Conservation (phyloP, 768 basidiomycete species). For the Pulveroboletus frians region DNA sequence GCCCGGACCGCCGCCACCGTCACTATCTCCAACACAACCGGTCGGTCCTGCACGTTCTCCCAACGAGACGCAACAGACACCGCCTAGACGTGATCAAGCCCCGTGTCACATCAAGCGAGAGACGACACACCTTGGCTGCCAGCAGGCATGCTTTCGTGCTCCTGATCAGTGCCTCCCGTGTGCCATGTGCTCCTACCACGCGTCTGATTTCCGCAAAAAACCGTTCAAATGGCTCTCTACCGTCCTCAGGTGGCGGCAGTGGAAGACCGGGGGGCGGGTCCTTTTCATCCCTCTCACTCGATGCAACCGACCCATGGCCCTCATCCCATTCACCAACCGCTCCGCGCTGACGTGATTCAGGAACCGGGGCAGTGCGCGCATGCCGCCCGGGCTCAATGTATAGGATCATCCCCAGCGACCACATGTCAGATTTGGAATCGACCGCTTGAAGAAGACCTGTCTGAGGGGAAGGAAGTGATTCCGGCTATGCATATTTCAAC, state of each 20-base stretch:
- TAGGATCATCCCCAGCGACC: conserved; percentile 95
- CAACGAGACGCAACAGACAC: conserved; percentile 22
- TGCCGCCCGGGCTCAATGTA: conserved; percentile 36
- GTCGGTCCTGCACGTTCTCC: conserved; percentile 23
- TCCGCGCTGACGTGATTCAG: conserved; percentile 4
- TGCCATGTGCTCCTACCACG: conserved; percentile 6
- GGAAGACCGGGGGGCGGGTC: conserved; percentile 14
- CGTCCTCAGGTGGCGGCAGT: neutral
- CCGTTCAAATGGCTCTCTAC: neutral
- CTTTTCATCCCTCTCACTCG: conserved; percentile 11
- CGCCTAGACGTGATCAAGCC: conserved; percentile 13
- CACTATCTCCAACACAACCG: conserved; percentile 24
- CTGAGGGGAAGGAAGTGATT: conserved; percentile 66
- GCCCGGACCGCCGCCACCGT: conserved; percentile 36
- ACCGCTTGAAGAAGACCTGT: conserved; percentile 65
- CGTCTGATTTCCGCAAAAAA: neutral
- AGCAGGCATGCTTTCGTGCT: conserved; percentile 35
- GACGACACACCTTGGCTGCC: conserved; percentile 30
- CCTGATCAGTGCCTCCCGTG: conserved; percentile 21
- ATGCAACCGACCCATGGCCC: neutral
- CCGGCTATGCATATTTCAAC: conserved; percentile 85
- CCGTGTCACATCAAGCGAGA: neutral
- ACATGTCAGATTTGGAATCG: conserved; percentile 91
- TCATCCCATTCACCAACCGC: neutral
- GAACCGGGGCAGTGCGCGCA: conserved; percentile 10